phyloP scores from a whole-genome alignment of 768 basidiomycete genomes.

The Lentinula lateritia region DNA sequence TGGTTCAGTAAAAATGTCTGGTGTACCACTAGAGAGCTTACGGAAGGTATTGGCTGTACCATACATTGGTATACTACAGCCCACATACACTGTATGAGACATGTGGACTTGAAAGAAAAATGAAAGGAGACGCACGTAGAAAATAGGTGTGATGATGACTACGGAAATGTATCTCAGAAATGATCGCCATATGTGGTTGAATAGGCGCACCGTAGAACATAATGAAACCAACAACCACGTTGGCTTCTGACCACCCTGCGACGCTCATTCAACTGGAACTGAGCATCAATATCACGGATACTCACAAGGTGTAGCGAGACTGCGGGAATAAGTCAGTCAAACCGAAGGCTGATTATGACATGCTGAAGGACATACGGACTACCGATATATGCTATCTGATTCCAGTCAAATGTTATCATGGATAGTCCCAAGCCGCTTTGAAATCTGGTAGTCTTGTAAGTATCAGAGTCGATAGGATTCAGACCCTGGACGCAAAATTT shows the following conservation, averaged over 20 bases:
- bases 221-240: conserved; percentile 37
- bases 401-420: conserved; percentile 54
- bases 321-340: conserved; percentile 14
- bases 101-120: no score
- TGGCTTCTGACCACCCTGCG: conserved; percentile 50
- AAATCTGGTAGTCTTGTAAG: conserved; percentile 25
- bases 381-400: conserved; percentile 64
- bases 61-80: conserved; percentile 44
- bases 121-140: conserved; percentile 28
- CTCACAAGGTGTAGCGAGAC: conserved; percentile 45
- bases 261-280: not conserved
- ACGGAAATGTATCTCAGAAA: conserved; percentile 3
- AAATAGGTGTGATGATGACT: conserved; percentile 49
- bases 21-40: conserved; percentile 23
- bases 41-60: conserved; percentile 58
- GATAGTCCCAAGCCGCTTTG: conserved; percentile 49
- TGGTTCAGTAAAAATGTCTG: conserved; percentile 15
- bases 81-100: conserved; percentile 10
- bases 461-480: not conserved
- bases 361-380: conserved; percentile 41
- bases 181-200: not conserved
- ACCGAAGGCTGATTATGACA: conserved; percentile 3
- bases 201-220: conserved; percentile 36
- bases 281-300: not conserved
- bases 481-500: conserved; percentile 1